Evolutionary conservation across 768 basidiomycete genomes (phyloP), one percentile per base, ranked within the genome.

Genomic region (Cyathus striatus): DNA sequence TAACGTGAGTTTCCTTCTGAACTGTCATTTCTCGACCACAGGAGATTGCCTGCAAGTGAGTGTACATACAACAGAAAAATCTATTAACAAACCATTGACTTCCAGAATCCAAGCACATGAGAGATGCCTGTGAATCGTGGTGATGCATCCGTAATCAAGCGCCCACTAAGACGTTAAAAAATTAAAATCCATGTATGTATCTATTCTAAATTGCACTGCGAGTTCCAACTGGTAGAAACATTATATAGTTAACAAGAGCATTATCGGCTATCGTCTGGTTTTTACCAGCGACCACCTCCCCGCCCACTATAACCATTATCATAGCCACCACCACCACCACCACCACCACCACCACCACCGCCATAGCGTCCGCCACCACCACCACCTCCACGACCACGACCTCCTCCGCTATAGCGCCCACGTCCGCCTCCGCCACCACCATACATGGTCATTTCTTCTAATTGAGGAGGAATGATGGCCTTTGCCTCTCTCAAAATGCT

Each of bases 381-480:
- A 16, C 58, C 49, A 23, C 60, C 49, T 22, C 61, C 57, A 39
- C 63, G 55, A 16, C 63, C 60, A 37, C 60, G 48, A 42, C 57
- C 58, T 23, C 61, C 69, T 40, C 76, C 70, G 35, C 72, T 68
- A 54, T 80, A 88, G 21, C 87, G 84, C 50, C 73, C 76, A 62
- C 86, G 73, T 47, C 83, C 79, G 40, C 81, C 85, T 18, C 88
- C 86, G 9, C 90, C 85, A 33, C 88, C 85, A 38, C 89, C 81
- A 61, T 81, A 93, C 72, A 83, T 83, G 1, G 76, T 77, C 93
- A 96, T 95, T 67, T 96, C 89, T 62, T 94, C 86, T 0, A 99
- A 72, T 55, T 95, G 90, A 44, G 90, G 79, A 20, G 94, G 91
- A 25, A 97, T 75, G 37, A 70, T 68, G 12, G 90, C 82, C 58